Base-by-base conservation (phyloP, 1,284 basidiomycete species). In the Rhodotorula glutinis region DNA sequence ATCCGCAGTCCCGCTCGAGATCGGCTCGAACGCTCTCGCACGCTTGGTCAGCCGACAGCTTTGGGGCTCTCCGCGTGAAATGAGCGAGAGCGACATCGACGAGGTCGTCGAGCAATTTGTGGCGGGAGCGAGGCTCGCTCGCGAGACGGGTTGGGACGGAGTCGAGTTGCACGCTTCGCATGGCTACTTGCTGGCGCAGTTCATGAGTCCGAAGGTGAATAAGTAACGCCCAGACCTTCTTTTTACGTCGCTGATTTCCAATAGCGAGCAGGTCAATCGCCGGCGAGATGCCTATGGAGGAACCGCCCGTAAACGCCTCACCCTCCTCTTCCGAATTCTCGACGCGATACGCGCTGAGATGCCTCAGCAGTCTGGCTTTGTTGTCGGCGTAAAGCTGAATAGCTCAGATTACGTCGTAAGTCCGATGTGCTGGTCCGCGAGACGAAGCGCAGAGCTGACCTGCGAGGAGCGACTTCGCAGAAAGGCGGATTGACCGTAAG, bases 311-410 rank as follows among this genome's bases (percentile, higher is more conserved):
- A 76, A 75, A 44, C 78, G 79, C 40, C 74, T 71, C 59, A 76
- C 70, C 65, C 80, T 96, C 14, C 77, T 96, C 27, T 83, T 82
- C 56, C 84, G 85, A 49, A 86, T 94, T 57, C 80, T 89, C 0
- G 75, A 79, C 4, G 81, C 80, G 1, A 88, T 93, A 56, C 85
- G 89, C 33, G 77, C 80, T 4, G 78, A 80, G 3, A 85, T 86
- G 7, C 83, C 86, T 0, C 23, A 61, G 2, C 16, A 21, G 4
- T 72, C 77, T 5, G 77, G 82, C 25, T 97, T 97, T 76, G 80
- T 89, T 19, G 74, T 96, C 27, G 89, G 90, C 1, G 81, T 98
- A 76, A 97, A 98, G 76, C 80, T 96, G 57, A 97, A 92, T 76
- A 87, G 88, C 30, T 87, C 87, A 0, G 94, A 97, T 77, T 96